phyloP scores from a whole-genome alignment of 2,329 filamentous ascomycete genomes.

The Pseudocercospora fuligena region DNA sequence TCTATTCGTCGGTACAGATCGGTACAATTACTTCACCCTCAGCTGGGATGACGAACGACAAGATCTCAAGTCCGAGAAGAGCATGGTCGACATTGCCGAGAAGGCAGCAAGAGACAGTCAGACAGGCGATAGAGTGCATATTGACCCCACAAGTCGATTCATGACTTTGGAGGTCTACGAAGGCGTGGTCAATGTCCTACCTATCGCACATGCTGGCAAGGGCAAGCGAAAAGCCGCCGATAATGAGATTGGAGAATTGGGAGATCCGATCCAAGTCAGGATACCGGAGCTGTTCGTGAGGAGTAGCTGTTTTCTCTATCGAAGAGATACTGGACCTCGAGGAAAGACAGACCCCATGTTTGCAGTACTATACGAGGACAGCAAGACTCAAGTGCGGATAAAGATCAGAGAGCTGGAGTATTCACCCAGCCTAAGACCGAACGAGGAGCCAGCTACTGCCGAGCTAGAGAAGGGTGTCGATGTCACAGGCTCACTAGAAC shows the following conservation, averaged over 20 bases:
- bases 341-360: constrained; percentile 60
- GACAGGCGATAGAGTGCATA: constrained; percentile 79
- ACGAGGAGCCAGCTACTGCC: constrained; percentile 54
- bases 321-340: constrained; percentile 46
- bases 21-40: constrained; percentile 87
- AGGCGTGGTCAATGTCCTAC: constrained; percentile 68
- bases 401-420: constrained; percentile 62
- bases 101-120: constrained; percentile 73
- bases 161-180: constrained; percentile 72
- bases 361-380: constrained; percentile 69
- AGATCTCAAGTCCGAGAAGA: constrained; percentile 61
- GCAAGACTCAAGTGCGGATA: constrained; percentile 58
- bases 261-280: constrained; percentile 64
- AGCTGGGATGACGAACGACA: constrained; percentile 71
- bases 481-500: constrained; percentile 58
- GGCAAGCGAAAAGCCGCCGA: constrained; percentile 51
- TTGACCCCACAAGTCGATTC: constrained; percentile 77
- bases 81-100: constrained; percentile 64
- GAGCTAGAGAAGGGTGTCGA: constrained; percentile 59
- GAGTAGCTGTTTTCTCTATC: constrained; percentile 68
- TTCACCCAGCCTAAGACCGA: constrained; percentile 47
- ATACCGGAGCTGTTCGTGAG: constrained; percentile 71
- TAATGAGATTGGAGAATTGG: constrained; percentile 60
- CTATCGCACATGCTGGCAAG: constrained; percentile 60
- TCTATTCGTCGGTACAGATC: constrained; percentile 89